phyloP scores from a whole-genome alignment of 2,329 filamentous ascomycete species.

The Cladophialophora psammophila region DNA sequence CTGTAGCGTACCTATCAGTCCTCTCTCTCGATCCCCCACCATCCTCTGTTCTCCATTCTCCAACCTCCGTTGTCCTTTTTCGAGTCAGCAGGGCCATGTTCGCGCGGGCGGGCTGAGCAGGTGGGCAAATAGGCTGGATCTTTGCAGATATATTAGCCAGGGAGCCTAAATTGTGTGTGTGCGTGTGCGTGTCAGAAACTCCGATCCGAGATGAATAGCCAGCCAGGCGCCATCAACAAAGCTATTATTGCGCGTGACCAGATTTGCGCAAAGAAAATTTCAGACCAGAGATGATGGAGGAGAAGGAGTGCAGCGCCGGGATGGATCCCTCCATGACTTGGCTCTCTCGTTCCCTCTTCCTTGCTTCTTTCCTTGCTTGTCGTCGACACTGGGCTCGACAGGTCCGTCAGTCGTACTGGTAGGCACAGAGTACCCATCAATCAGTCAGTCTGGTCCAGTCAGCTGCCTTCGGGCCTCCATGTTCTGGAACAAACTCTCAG shows the following conservation, averaged over 20 bases:
- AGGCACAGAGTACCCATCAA: too few relatives aligned
- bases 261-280: not conserved
- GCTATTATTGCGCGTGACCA: slow-evolving; percentile 3
- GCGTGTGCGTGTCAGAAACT: not conserved
- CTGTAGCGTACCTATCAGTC: slow-evolving; percentile 2
- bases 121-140: slow-evolving; percentile 11
- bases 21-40: not conserved
- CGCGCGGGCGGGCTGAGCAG: not conserved
- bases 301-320: not conserved
- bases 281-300: not conserved
- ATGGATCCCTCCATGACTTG: not conserved
- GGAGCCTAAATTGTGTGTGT: slow-evolving; percentile 12
- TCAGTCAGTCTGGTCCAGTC: slow-evolving; percentile 1
- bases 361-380: not conserved
- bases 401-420: not conserved
- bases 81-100: slow-evolving; percentile 17
- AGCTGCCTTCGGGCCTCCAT: not conserved
- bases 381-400: not conserved
- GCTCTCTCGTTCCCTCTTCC: too few relatives aligned
- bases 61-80: not conserved
- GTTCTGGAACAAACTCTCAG: not conserved
- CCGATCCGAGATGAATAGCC: slow-evolving; percentile 13
- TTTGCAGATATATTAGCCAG: slow-evolving; percentile 11
- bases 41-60: not conserved
- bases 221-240: not conserved